A percentile compares a stretch with the other conserved stretches of the same genome.
Conservation (phyloP, 345 rosid species). For the Euclidium syriacum region DNA sequence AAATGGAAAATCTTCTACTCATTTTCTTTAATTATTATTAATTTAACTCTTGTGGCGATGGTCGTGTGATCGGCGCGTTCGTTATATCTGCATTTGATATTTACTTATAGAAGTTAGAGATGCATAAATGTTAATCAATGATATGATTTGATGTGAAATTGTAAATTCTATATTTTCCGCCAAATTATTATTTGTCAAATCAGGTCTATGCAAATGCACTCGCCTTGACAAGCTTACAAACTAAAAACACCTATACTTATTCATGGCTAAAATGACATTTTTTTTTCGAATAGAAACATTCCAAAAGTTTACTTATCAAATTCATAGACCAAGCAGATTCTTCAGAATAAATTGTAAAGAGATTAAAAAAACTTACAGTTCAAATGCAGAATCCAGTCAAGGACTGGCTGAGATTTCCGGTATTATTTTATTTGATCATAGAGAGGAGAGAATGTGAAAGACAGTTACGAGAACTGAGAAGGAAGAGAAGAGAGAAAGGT, state of each 20-base stretch:
- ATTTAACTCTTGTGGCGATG: not conserved
- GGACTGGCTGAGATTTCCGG: not conserved
- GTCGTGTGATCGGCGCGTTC: not conserved
- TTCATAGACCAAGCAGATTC: not conserved
- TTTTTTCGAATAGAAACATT: not conserved
- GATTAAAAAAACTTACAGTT: constrained; percentile 1
- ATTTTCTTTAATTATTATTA: not conserved
- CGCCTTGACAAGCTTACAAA: not conserved
- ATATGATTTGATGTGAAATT: not conserved
- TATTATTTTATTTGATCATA: not conserved
- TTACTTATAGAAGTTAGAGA: constrained; percentile 1
- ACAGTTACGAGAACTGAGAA: not conserved
- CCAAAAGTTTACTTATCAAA: not conserved
- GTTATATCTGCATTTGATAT: constrained; percentile 15
- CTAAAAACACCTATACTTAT: not conserved
- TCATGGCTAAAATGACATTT: not conserved
- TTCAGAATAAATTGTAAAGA: not conserved
- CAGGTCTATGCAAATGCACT: not conserved
- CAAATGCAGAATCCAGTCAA: not conserved
- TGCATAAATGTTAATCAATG: not conserved
- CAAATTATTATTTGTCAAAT: not conserved
- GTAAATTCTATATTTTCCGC: not conserved
- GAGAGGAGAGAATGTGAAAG: not conserved
- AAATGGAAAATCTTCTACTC: not conserved
- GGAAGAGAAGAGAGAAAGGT: not conserved